Evolutionary conservation across 495 filamentous ascomycete species (phyloP).

Genomic region (Evernia prunastri): DNA sequence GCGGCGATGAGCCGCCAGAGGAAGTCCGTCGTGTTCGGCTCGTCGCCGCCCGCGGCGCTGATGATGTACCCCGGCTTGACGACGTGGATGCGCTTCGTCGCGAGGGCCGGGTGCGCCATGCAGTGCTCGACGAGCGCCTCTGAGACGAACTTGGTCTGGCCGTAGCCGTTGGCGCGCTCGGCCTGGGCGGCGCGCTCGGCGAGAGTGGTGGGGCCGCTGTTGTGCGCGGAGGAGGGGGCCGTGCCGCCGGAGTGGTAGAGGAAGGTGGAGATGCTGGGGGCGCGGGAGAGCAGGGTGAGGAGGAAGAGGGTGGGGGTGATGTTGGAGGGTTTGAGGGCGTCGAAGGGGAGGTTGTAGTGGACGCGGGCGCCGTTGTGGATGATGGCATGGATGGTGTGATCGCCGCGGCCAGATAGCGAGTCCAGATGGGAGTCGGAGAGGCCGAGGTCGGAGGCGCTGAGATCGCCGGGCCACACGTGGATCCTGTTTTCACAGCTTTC

Average conservation of each 20-base stretch:
- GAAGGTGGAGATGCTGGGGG: conserved; percentile 19
- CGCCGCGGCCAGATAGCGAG: no score
- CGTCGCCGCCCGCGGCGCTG: conserved; percentile 26
- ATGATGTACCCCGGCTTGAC: conserved; percentile 36
- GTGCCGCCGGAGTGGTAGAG: conserved; percentile 31
- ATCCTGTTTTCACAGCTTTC: background rate
- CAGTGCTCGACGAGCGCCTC: conserved; percentile 27
- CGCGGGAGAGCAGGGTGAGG: conserved; percentile 17
- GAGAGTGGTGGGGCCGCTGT: background rate
- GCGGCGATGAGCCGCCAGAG: conserved; percentile 34
- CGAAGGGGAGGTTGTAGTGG: conserved; percentile 38
- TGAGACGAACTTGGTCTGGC: conserved; percentile 33
- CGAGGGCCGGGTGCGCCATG: background rate
- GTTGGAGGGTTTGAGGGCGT: conserved; percentile 35
- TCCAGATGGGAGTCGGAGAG: no score
- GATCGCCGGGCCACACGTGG: conserved; percentile 2
- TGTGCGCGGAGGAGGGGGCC: conserved; percentile 2
- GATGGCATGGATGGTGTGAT: conserved; percentile 49
- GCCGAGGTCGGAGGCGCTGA: no score
- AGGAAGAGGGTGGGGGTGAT: conserved; percentile 39
- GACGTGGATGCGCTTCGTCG: conserved; percentile 10
- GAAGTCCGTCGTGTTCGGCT: conserved; percentile 33
- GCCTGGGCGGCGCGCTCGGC: no score
- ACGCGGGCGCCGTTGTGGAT: conserved; percentile 72
- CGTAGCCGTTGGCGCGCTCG: conserved; percentile 29